Base-by-base conservation (phyloP, 1,284 basidiomycete species). In the Pyrrhoderma noxium region DNA sequence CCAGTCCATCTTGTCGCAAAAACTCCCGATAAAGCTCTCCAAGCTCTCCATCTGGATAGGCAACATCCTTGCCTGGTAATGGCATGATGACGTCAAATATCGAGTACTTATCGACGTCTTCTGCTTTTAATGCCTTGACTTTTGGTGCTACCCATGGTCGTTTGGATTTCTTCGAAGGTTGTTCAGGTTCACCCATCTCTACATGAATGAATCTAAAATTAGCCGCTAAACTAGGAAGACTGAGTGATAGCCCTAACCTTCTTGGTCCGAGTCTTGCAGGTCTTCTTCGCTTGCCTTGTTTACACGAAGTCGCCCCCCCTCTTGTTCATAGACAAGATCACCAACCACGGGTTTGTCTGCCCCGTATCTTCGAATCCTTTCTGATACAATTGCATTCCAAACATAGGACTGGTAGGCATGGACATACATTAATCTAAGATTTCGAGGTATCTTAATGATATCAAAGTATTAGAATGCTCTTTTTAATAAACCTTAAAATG, bases 391-490 rank as follows among this genome's bases (percentile, higher is more conserved):
- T 41, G 90, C 80, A 67, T 99, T 99, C 96, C 95, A 99, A 25
- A 99, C 84, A 62, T 98, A 99, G 14, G 92, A 95, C 67, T 99
- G 96, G 67, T 98, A 99, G 35, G 95, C 94, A 67, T 99, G 96
- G 44, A 98, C 83, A 64, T 99, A 99, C 91, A 99, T 98, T 56
- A 95, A 72, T 45, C 94, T 79, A 57, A 99, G 76, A 63, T 94
- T 96, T 51, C 87, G 79, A n/a, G 93, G 94, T 56, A 97, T 96
- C 92, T 95, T 60, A 11, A 27, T 35, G 27, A 41, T 39, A 7
- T 14, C 18, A 18, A 22, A n/a, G 40, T 19, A 14, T 35, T 39
- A 19, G 3, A 25, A n/a, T n/a, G n/a, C n/a, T n/a, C n/a, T n/a
- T n/a, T n/a, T n/a, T n/a, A 23, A 21, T 8, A 37, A 51, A 14